These are phyloP conservation scores for Crucibulum laeve DNA, from an alignment of 768 basidiomycete species.

Conservation along the genomic window DNA sequence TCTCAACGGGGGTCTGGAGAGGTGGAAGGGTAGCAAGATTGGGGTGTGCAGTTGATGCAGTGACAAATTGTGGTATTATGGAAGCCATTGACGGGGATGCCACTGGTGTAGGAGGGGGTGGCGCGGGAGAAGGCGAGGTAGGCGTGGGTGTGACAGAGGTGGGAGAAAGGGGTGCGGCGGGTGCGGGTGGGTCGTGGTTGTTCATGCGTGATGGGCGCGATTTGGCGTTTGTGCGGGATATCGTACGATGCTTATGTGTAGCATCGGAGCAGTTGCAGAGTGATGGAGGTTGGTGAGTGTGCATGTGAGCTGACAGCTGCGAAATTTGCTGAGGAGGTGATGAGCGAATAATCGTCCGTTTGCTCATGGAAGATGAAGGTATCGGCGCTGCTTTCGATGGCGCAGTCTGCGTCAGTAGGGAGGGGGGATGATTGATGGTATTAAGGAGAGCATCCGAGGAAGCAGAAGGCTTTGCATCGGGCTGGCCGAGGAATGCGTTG, in stretches of 20 bases:
- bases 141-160: constrained; percentile 23
- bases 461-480: constrained; percentile 1
- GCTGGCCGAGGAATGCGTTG: constrained; percentile 12
- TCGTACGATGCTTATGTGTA: constrained; percentile 14
- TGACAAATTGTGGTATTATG: constrained; percentile 10
- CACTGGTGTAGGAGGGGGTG: constrained; percentile 34
- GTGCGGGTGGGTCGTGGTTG: constrained; percentile 12
- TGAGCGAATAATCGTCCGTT: constrained; percentile 21
- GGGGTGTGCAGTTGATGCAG: background rate
- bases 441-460: constrained; percentile 5
- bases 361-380: too few relatives aligned
- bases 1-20: constrained; percentile 4
- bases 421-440: constrained; percentile 27
- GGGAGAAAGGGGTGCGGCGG: constrained; percentile 10
- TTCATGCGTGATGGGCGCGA: constrained; percentile 14
- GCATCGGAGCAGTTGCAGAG: constrained; percentile 19
- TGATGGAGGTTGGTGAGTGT: constrained; percentile 23
- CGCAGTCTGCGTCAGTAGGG: constrained; percentile 64
- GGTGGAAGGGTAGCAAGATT: constrained; percentile 5
- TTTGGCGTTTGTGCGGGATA: constrained; percentile 13
- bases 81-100: constrained; percentile 20
- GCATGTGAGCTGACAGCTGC: constrained; percentile 37
- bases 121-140: constrained; percentile 19
- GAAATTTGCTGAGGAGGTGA: constrained; percentile 37
- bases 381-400: constrained; percentile 30